Evolutionary conservation across 2,329 filamentous ascomycete species (phyloP), one percentile per base, ranked within the genome.

Genomic region (Trichoderma sp.): DNA sequence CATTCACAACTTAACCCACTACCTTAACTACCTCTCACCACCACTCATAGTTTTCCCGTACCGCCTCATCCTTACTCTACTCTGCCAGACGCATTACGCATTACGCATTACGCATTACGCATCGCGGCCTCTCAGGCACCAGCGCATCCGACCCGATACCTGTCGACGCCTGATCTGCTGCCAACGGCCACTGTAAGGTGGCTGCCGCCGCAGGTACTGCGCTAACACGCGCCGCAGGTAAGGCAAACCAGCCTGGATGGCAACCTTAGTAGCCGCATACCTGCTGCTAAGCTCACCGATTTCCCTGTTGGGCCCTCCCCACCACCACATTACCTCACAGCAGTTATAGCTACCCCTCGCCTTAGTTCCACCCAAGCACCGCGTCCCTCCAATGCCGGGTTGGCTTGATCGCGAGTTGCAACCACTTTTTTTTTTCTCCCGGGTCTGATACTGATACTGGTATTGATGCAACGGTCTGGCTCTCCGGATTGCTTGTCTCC

Each of bases 351-450:
- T 70, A 70, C 69, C 69, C 69, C 69, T 70, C 69, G 69, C 69
- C 66, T 42, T 70, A 75, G 76, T 76, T 73, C 78, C 78, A 79
- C 78, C 76, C 74, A 72, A 79, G 77, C 78, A 80, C 70, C 71
- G 71, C 71, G 72, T 69, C 71, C 71, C 72, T 73, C 76, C 76
- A 78, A 79, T 77, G 73, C 73, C 72, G 72, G 66, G 67, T 68
- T 67, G 56, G 56, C 67, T 56, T 65, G 63, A 67, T 67, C 52
- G 34, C 58, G 57, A 60, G 34, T 42, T 53, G 39, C 66, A 37
- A 29, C 42, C 37, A 22, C 22, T 34, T 67, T 63, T 61, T 60
- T 56, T 45, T 63, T 42, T 7, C 10, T 22, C 53, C 10, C 54
- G 34, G 25, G 34, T 34, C 45, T 45, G 35, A 32, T 67, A 42